These are phyloP conservation scores for Silene coronaria DNA, from an alignment of 179 eudicot genomes.

Conservation along the genomic window DNA sequence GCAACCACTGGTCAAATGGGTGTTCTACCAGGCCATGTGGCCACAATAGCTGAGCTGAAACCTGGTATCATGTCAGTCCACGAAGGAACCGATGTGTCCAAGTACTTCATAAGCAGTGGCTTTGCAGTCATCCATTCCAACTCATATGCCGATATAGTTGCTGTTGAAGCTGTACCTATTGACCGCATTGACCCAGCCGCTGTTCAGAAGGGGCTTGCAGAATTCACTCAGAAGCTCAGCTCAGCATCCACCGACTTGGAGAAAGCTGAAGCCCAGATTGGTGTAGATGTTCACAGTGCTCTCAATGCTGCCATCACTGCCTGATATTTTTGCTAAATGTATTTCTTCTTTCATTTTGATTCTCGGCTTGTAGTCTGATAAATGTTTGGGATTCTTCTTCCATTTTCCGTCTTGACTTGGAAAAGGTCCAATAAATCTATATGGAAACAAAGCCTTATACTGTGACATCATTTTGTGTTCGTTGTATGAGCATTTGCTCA, in stretches of 20 bases:
- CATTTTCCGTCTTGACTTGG: neutral
- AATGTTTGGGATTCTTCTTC: neutral
- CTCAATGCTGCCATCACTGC: conserved; percentile 58
- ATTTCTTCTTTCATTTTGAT: conserved; percentile 22
- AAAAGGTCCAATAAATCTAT: neutral
- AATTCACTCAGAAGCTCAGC: conserved; percentile 62
- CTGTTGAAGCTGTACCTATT: conserved; percentile 64
- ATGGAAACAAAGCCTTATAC: conserved; percentile 8
- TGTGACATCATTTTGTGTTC: neutral
- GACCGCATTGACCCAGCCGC: conserved; percentile 55
- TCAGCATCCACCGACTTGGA: conserved; percentile 68
- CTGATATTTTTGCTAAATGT: conserved; percentile 26
- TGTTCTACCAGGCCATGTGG: conserved; percentile 73
- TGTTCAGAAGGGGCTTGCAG: conserved; percentile 68
- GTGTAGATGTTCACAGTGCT: conserved; percentile 47
- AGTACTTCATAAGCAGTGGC: conserved; percentile 47
- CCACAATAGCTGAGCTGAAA: conserved; percentile 71
- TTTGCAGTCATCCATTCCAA: conserved; percentile 61
- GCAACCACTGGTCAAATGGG: conserved; percentile 85
- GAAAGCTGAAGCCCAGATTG: conserved; percentile 85
- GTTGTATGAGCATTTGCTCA: conserved; percentile 6
- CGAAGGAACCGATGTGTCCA: conserved; percentile 6
- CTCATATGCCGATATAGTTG: conserved; percentile 62
- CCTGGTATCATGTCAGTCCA: conserved; percentile 41
- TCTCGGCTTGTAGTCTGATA: conserved; percentile 4